These are phyloP conservation scores for Cronartium ribicola DNA, from an alignment of 1,284 basidiomycete genomes.

Conservation along the genomic window DNA sequence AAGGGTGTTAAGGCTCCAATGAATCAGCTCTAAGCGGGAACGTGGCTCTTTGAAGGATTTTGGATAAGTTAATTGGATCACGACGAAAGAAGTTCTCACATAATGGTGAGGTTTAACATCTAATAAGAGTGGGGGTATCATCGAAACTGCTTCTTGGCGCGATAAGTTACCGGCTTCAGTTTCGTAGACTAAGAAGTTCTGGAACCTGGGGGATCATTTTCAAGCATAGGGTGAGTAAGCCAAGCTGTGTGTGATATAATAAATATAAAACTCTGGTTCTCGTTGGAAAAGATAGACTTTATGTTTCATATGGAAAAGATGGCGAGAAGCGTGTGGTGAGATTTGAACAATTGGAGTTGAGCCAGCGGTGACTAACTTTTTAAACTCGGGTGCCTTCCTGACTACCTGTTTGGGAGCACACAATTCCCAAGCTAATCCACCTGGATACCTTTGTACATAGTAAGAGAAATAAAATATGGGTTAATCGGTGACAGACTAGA, in stretches of 20 bases:
- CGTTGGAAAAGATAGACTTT: too few species aligned
- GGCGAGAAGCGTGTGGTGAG: not conserved
- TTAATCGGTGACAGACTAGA: not conserved
- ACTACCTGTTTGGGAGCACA: conserved; percentile 85
- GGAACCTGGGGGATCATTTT: conserved; percentile 59
- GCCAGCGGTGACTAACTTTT: conserved; percentile 55
- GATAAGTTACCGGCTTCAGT: conserved; percentile 97
- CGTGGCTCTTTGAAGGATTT: conserved; percentile 21
- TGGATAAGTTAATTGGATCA: not conserved
- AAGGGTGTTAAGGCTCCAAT: not conserved
- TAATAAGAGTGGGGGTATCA: conserved; percentile 93
- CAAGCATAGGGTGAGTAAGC: not conserved
- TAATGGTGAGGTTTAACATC: conserved; percentile 87
- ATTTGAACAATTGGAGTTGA: not conserved
- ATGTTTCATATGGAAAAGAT: too few species aligned
- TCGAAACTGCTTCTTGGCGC: conserved; percentile 95
- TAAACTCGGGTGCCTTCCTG: conserved; percentile 87
- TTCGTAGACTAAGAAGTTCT: conserved; percentile 94
- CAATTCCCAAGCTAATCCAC: conserved; percentile 90
- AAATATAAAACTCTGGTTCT: too few species aligned
- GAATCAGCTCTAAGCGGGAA: not conserved
- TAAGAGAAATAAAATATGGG: not conserved
- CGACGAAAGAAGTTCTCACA: conserved; percentile 53
- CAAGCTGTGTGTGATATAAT: not conserved
- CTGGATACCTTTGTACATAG: conserved; percentile 71